These are phyloP conservation scores for Gracilariopsis chorda DNA, from an alignment of 23 red algal genomes.

Conservation along the genomic window DNA sequence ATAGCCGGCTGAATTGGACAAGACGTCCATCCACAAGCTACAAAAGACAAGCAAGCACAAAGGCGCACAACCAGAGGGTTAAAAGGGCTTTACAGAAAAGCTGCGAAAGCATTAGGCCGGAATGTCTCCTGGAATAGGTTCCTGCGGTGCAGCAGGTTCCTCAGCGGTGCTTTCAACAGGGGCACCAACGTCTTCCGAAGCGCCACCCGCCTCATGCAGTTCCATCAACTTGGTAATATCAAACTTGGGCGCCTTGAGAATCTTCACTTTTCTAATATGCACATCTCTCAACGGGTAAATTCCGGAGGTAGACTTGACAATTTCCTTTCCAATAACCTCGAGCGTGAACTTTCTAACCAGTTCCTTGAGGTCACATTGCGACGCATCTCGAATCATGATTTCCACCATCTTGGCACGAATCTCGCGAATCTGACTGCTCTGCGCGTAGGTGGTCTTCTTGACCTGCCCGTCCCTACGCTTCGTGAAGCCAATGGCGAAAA, in stretches of 20 bases:
- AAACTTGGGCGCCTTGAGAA: slow-evolving; percentile 90
- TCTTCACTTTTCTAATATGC: slow-evolving; percentile 96
- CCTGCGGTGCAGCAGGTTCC: slow-evolving; percentile 34
- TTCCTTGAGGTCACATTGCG: slow-evolving; percentile 85
- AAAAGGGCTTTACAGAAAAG: slow-evolving; percentile 9
- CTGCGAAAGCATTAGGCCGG: slow-evolving; percentile 29
- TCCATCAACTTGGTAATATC: slow-evolving; percentile 99
- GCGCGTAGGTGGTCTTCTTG: slow-evolving; percentile 87
- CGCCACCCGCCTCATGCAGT: slow-evolving; percentile 79
- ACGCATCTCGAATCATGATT: slow-evolving; percentile 88
- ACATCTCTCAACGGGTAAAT: slow-evolving; percentile 97
- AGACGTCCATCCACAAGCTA: no score
- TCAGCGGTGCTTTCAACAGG: slow-evolving; percentile 56
- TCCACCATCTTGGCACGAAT: slow-evolving; percentile 97
- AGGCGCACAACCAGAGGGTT: no score
- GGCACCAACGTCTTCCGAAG: slow-evolving; percentile 71
- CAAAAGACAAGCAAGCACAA: no score
- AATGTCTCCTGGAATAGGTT: slow-evolving; percentile 67
- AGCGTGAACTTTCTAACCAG: slow-evolving; percentile 95
- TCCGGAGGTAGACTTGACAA: slow-evolving; percentile 78
- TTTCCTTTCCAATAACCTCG: slow-evolving; percentile 96
- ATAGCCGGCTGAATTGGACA: no score
- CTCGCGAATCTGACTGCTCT: slow-evolving; percentile 87
- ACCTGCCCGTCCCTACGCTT: slow-evolving; percentile 82
- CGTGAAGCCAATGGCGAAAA: slow-evolving; percentile 98